A percentile compares a stretch with the other conserved stretches of the same genome.
phyloP scores from a whole-genome alignment of 1,284 basidiomycete species.

The Megacollybia platyphylla region DNA sequence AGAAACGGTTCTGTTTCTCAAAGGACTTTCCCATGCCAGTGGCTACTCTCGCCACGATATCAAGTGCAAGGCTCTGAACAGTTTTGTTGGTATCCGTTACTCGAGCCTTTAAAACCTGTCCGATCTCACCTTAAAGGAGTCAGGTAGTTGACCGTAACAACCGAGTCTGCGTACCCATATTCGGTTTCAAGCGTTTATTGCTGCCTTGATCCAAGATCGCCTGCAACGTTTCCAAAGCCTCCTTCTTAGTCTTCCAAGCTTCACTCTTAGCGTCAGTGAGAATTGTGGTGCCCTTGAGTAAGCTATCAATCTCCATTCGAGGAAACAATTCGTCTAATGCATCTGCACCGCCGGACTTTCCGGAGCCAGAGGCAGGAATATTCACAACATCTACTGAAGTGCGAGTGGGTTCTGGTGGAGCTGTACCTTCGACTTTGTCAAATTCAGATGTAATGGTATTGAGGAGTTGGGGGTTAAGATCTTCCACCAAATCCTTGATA shows the following conservation, averaged over 20 bases:
- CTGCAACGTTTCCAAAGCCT: slow-evolving; percentile 81
- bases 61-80: slow-evolving; percentile 83
- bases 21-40: slow-evolving; percentile 92
- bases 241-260: slow-evolving; percentile 96
- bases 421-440: slow-evolving; percentile 79
- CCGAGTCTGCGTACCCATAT: slow-evolving; percentile 54
- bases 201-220: slow-evolving; percentile 78
- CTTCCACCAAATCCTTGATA: slow-evolving; percentile 86
- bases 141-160: neutral
- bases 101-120: slow-evolving; percentile 78
- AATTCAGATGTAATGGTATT: slow-evolving; percentile 88
- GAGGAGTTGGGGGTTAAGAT: slow-evolving; percentile 90
- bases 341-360: slow-evolving; percentile 37
- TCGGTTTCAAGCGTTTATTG: slow-evolving; percentile 87
- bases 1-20: slow-evolving; percentile 77
- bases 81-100: slow-evolving; percentile 91
- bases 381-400: slow-evolving; percentile 62
- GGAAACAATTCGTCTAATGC: slow-evolving; percentile 92
- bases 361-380: slow-evolving; percentile 26
- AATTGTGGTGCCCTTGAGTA: slow-evolving; percentile 80
- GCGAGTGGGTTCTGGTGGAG: slow-evolving; percentile 72
- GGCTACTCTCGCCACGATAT: slow-evolving; percentile 83
- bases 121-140: slow-evolving; percentile 65
- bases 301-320: slow-evolving; percentile 82
- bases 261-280: slow-evolving; percentile 80